Percentiles rank a stretch among this genome's conserved stretches.
phyloP scores from a whole-genome alignment of 2,329 filamentous ascomycete genomes.

The Talaromyces marneffei region DNA sequence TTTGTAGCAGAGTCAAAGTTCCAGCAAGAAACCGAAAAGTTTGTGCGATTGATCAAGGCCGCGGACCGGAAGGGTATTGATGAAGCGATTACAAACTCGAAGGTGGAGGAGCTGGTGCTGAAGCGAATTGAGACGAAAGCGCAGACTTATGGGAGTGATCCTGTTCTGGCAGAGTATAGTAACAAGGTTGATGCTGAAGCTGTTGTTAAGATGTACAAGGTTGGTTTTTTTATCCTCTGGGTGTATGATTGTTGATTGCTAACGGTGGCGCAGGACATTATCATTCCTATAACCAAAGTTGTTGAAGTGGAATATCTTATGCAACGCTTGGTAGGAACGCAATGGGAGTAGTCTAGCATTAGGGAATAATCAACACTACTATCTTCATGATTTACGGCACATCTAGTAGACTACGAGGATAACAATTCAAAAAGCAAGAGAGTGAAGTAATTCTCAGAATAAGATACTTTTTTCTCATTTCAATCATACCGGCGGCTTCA shows the following conservation, averaged over 20 bases:
- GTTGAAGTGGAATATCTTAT: constrained; percentile 98
- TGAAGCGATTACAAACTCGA: constrained; percentile 80
- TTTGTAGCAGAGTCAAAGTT: constrained; percentile 98
- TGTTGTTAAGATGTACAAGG: constrained; percentile 78
- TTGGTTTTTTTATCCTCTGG: constrained; percentile 24
- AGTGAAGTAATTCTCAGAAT: neutral
- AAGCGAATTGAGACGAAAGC: constrained; percentile 83
- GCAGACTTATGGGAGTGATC: constrained; percentile 87
- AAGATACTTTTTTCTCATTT: neutral
- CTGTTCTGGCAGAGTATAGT: constrained; percentile 51
- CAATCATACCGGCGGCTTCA: constrained; percentile 48
- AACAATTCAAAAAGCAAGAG: too few species aligned
- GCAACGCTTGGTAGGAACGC: constrained; percentile 65
- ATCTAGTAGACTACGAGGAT: neutral
- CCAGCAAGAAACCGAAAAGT: constrained; percentile 70
- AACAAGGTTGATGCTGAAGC: constrained; percentile 87
- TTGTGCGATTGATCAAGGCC: constrained; percentile 74
- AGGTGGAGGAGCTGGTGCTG: constrained; percentile 86
- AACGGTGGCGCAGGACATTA: constrained; percentile 51
- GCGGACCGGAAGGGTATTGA: constrained; percentile 76
- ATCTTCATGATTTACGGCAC: neutral
- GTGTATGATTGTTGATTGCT: neutral
- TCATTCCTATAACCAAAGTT: constrained; percentile 95
- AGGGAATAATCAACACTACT: neutral
- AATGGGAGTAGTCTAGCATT: constrained; percentile 38